A percentile compares a stretch with the other conserved stretches of the same genome.
These are phyloP conservation scores for Calonectria fujianensis DNA, from an alignment of 2,329 filamentous ascomycete species.

Conservation along the genomic window DNA sequence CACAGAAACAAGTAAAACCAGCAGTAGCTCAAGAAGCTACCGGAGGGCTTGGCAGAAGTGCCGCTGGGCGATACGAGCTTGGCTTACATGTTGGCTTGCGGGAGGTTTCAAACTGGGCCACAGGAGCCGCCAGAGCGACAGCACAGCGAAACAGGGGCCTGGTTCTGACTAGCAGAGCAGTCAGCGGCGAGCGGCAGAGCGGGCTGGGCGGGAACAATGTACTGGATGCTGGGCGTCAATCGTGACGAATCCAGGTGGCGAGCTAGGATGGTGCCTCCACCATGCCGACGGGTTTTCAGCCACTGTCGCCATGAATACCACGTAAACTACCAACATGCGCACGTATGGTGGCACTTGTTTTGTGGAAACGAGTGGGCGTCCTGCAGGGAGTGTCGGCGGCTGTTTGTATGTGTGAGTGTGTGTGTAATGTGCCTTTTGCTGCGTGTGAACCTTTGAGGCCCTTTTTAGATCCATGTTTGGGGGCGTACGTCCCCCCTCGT, in stretches of 20 bases:
- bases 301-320: conserved; percentile 40
- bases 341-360: conserved; percentile 29
- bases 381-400: conserved; percentile 22
- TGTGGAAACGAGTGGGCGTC: conserved; percentile 21
- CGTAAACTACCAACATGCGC: conserved; percentile 32
- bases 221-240: conserved; percentile 47
- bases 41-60: conserved; percentile 34
- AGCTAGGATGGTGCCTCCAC: conserved; percentile 43
- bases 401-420: conserved; percentile 11
- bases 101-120: conserved; percentile 37
- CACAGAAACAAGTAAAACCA: conserved; percentile 14
- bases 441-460: conserved; percentile 23
- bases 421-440: conserved; percentile 1
- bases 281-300: conserved; percentile 45
- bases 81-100: conserved; percentile 38
- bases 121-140: conserved; percentile 39
- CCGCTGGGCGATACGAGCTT: conserved; percentile 39
- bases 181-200: conserved; percentile 40
- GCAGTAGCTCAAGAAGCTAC: conserved; percentile 15
- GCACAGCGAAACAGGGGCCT: conserved; percentile 45
- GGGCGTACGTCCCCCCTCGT: neutral
- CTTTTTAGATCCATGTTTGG: conserved; percentile 16
- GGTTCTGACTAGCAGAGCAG: conserved; percentile 26
- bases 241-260: conserved; percentile 47
- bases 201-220: conserved; percentile 38